Evolutionary conservation across 2,329 filamentous ascomycete species (phyloP).

Genomic region (Neofusicoccum ribis): DNA sequence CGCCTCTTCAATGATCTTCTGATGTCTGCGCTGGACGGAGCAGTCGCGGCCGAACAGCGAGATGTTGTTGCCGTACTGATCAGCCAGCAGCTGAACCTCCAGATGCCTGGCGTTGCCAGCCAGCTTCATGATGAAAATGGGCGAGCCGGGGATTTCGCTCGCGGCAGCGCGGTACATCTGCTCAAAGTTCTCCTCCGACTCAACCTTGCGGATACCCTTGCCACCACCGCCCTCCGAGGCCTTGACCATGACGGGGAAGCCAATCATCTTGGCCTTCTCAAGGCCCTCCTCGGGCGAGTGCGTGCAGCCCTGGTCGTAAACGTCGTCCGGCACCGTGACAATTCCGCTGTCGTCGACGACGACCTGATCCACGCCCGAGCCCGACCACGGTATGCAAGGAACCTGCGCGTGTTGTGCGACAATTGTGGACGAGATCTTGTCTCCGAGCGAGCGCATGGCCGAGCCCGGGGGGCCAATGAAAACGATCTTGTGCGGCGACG

Average conservation of each 20-base stretch:
- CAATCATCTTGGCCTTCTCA: constrained; percentile 81
- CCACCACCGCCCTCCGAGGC: constrained; percentile 99
- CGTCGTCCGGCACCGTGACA: constrained; percentile 82
- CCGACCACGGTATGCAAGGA: constrained; percentile 99
- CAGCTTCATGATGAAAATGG: constrained; percentile 99
- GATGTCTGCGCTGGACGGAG: constrained; percentile 95
- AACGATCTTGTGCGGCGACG: constrained; percentile 96
- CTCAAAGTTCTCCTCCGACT: constrained; percentile 80
- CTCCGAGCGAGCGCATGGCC: constrained; percentile 97
- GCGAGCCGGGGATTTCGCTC: constrained; percentile 95
- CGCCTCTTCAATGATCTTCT: constrained; percentile 99
- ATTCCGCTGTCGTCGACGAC: constrained; percentile 77
- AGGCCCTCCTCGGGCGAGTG: constrained; percentile 88
- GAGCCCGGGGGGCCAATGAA: constrained; percentile 98
- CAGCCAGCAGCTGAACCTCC: constrained; percentile 94
- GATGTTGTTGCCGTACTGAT: constrained; percentile 99
- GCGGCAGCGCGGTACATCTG: constrained; percentile 92
- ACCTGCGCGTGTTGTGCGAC: constrained; percentile 96
- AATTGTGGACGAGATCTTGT: constrained; percentile 99
- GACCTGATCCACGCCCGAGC: constrained; percentile 84
- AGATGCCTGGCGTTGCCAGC: constrained; percentile 94
- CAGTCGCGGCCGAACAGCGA: constrained; percentile 98
- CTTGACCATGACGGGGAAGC: constrained; percentile 99
- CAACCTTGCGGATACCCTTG: constrained; percentile 97
- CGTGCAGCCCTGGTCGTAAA: constrained; percentile 91